Evolutionary conservation across 1,284 basidiomycete genomes (phyloP).

Genomic region (Rhodotorula glutinis): DNA sequence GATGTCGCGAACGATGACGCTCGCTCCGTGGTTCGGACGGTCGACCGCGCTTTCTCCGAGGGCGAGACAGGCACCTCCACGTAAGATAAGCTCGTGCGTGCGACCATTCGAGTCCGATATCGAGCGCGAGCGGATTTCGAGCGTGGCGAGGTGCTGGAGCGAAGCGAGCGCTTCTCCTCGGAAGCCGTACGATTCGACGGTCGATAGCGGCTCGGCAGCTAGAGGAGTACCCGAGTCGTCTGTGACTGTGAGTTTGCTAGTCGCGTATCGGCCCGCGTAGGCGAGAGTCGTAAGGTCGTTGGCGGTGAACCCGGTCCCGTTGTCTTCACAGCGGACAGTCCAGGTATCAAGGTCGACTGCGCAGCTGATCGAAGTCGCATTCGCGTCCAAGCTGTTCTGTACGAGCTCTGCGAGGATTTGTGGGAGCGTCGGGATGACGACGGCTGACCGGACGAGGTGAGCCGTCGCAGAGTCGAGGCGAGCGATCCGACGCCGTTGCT

Average conservation of each 20-base stretch:
- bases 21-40: conserved; percentile 58
- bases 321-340: conserved; percentile 76
- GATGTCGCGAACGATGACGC: conserved; percentile 73
- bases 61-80: neutral
- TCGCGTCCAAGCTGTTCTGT: conserved; percentile 67
- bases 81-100: neutral
- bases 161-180: conserved; percentile 34
- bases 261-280: conserved; percentile 1
- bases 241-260: conserved; percentile 6
- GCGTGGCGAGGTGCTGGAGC: conserved; percentile 43
- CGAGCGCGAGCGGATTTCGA: conserved; percentile 70
- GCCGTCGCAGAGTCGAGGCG: conserved; percentile 43
- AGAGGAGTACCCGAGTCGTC: too few relatives aligned
- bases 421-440: conserved; percentile 74
- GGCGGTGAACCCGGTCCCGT: conserved; percentile 69
- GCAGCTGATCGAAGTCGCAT: conserved; percentile 47
- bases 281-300: conserved; percentile 61
- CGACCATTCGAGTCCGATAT: conserved; percentile 49
- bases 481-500: conserved; percentile 20
- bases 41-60: conserved; percentile 55
- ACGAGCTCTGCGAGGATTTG: conserved; percentile 75
- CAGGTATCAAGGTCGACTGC: conserved; percentile 57
- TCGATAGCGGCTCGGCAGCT: neutral
- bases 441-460: conserved; percentile 64
- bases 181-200: conserved; percentile 20